Base-by-base conservation (phyloP, 768 basidiomycete genomes). In the Cyathus striatus region DNA sequence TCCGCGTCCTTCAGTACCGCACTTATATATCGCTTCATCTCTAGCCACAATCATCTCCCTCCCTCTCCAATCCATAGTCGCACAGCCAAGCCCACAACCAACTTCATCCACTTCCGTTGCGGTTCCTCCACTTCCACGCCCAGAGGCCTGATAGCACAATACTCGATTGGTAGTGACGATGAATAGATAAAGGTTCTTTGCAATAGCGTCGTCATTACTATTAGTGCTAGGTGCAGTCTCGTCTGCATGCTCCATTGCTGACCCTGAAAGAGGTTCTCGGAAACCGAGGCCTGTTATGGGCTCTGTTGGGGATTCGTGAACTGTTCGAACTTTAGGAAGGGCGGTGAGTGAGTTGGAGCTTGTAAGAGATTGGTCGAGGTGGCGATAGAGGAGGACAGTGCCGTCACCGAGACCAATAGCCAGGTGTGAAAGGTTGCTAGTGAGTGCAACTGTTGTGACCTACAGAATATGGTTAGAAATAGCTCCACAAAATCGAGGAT, bases 381-480 rank as follows among this genome's bases (percentile, higher is more conserved):
- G 90, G 5, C 90, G 81, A 59, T 90, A 95, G 13, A 96, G 72
- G 6, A 98, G 73, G 13, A 96, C 94, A 0, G 89, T 89, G 20
- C 96, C 96, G 55, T 97, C 94, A 5, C 83, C 92, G n/a, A 98
- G 77, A 12, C 94, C 96, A 30, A 98, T 78, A 5, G 94, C 86
- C 20, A 99, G 79, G 59, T 93, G 89, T 0, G 88, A 79, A 3
- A 96, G 71, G 14, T 76, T 75, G 5, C 79, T 65, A 0, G 94
- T 87, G 17, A 93, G 67, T 0, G 93, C 89, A 32, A 96, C 68
- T 1, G 85, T 78, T 2, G 90, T 82, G 9, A 94, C 81, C 79
- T 88, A 38, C 57, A 38, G 17, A 34, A 24, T 35, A 34, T 44
- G 48, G 45, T 38, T 42, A 30, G 30, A 30, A 17, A 14, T 33